Evolutionary conservation across 192 early-diverging fungal species (phyloP).

Genomic region (Podila clonocystis): DNA sequence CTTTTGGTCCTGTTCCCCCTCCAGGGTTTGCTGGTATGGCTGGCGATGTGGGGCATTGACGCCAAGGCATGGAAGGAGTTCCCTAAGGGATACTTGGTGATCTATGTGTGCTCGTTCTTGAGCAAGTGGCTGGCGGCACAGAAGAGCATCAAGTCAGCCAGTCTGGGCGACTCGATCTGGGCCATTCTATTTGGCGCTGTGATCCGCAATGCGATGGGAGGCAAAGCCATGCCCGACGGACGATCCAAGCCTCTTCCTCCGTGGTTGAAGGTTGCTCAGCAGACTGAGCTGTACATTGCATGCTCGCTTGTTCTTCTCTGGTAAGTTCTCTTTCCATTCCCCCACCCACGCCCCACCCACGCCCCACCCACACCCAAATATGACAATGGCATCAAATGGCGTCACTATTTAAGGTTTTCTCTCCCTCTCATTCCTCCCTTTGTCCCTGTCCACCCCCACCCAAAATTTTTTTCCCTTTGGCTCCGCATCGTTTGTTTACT

Average conservation of each 20-base stretch:
- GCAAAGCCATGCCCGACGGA: constrained; percentile 32
- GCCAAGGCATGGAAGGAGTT: constrained; percentile 49
- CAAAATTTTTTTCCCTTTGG: too few relatives aligned
- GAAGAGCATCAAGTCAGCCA: constrained; percentile 50
- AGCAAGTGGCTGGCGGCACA: constrained; percentile 62
- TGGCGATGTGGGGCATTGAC: constrained; percentile 43
- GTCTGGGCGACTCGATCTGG: constrained; percentile 65
- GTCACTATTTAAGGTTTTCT: constrained; percentile 1
- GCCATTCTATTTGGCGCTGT: constrained; percentile 62
- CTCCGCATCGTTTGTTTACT: neutral
- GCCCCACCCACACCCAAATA: neutral
- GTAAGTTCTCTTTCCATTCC: constrained; percentile 8
- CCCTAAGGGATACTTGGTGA: constrained; percentile 53
- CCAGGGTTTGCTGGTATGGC: constrained; percentile 57
- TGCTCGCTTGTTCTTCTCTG: constrained; percentile 60
- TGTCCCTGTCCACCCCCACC: neutral
- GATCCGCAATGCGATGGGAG: constrained; percentile 51
- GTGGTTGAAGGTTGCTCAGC: constrained; percentile 64
- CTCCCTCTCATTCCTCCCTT: neutral
- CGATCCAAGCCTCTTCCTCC: constrained; percentile 49
- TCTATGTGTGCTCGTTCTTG: constrained; percentile 55
- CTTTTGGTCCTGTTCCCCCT: constrained; percentile 56
- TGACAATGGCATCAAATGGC: constrained; percentile 5
- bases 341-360: neutral
- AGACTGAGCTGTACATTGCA: constrained; percentile 66